phyloP scores from a whole-genome alignment of 2,329 filamentous ascomycete species.

The Orbilia ellipsospora region DNA sequence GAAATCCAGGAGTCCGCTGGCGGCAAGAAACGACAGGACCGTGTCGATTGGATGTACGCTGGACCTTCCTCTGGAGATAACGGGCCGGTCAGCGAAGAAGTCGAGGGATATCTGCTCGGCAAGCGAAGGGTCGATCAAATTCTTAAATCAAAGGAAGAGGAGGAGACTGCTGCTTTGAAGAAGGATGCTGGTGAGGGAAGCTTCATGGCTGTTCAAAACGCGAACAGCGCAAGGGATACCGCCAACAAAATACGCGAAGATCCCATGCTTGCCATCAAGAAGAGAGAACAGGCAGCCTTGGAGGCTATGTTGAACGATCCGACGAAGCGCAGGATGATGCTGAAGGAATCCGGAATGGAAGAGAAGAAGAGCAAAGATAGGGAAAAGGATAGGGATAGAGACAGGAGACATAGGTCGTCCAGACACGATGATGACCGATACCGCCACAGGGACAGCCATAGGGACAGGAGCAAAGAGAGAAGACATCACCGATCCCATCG shows the following conservation, averaged over 20 bases:
- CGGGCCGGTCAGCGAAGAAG: constrained; percentile 83
- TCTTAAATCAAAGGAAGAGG: constrained; percentile 81
- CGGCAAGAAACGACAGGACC: constrained; percentile 79
- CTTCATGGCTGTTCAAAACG: constrained; percentile 73
- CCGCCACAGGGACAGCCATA: constrained; percentile 62
- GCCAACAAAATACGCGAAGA: constrained; percentile 89
- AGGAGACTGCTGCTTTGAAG: constrained; percentile 72
- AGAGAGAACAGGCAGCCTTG: constrained; percentile 84
- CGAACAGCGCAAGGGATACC: constrained; percentile 80
- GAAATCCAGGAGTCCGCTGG: constrained; percentile 88
- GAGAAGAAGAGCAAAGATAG: constrained; percentile 61
- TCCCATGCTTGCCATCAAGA: constrained; percentile 91
- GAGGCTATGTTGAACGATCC: constrained; percentile 83
- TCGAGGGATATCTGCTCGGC: constrained; percentile 90
- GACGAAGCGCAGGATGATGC: constrained; percentile 73
- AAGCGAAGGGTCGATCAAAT: constrained; percentile 92
- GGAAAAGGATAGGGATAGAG: constrained; percentile 62
- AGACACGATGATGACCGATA: constrained; percentile 55
- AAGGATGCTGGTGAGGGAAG: constrained; percentile 74
- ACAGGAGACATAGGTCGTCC: constrained; percentile 57
- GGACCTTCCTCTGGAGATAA: constrained; percentile 80
- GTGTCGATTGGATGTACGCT: constrained; percentile 98
- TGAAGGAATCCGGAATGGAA: constrained; percentile 66
- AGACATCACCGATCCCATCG: constrained; percentile 63
- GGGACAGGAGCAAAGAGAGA: constrained; percentile 63